phyloP scores from a whole-genome alignment of 495 filamentous ascomycete species.

The Aspergillus conjunctus region DNA sequence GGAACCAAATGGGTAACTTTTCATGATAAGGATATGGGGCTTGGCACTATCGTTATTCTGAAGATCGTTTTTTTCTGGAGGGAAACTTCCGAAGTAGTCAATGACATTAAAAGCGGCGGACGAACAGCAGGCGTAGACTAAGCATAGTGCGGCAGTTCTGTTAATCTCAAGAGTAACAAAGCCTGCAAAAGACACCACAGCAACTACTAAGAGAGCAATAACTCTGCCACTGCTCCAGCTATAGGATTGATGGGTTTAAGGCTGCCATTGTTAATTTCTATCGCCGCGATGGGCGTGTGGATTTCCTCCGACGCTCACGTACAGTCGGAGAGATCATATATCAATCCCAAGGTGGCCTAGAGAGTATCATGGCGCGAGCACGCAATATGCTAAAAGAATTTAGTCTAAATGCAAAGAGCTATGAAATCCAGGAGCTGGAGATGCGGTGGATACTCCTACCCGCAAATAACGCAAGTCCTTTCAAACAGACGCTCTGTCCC shows the following conservation, averaged over 20 bases:
- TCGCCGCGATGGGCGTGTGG: conserved; percentile 1
- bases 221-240: too few species aligned
- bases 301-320: conserved; percentile 7
- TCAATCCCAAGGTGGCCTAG: neutral
- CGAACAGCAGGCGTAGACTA: too few species aligned
- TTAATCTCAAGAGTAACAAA: too few species aligned
- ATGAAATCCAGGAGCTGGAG: neutral
- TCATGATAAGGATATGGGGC: too few species aligned
- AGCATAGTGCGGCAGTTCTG: too few species aligned
- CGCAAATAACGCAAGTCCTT: conserved; percentile 3
- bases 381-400: neutral
- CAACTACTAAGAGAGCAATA: too few species aligned
- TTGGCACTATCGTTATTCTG: too few species aligned
- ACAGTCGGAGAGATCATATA: conserved; percentile 4
- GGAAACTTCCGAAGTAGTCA: too few species aligned
- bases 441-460: conserved; percentile 9
- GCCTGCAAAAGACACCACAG: too few species aligned
- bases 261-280: conserved; percentile 9
- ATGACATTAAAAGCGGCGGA: too few species aligned
- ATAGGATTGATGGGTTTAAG: neutral
- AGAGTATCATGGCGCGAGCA: conserved; percentile 1
- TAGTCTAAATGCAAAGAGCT: neutral
- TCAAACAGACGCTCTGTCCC: neutral
- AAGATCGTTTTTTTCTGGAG: too few species aligned
- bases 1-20: too few species aligned